Conservation (phyloP, 768 basidiomycete species). For the Russula compacta region DNA sequence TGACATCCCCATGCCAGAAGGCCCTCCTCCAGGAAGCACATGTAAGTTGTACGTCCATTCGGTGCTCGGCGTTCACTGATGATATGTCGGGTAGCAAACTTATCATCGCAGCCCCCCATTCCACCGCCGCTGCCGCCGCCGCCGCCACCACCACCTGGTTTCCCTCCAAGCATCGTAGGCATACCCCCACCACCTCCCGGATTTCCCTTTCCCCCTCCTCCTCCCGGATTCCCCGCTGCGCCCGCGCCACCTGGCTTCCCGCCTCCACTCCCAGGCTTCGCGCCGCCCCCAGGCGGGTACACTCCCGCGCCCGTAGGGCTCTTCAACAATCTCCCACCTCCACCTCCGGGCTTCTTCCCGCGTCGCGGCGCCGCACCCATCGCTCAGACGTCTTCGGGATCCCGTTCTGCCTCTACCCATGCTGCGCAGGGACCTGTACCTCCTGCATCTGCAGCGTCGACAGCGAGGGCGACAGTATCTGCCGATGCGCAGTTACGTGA, state of each 20-base stretch:
- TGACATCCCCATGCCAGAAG: constrained; percentile 57
- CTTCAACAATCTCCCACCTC: constrained; percentile 17
- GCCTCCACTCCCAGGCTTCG: constrained; percentile 24
- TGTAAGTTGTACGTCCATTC: constrained; percentile 19
- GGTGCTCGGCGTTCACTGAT: constrained; percentile 23
- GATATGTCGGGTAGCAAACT: constrained; percentile 19
- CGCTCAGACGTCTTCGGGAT: constrained; percentile 2
- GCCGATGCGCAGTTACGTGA: constrained; percentile 87
- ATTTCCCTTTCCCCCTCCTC: constrained; percentile 10
- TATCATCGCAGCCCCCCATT: constrained; percentile 20
- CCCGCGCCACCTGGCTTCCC: constrained; percentile 20
- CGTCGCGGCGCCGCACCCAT: constrained; percentile 31
- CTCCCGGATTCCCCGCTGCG: constrained; percentile 17
- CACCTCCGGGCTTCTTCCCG: constrained; percentile 49
- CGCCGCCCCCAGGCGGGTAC: constrained; percentile 22
- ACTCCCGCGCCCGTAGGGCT: constrained; percentile 27
- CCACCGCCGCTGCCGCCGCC: constrained; percentile 18
- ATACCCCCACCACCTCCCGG: constrained; percentile 10
- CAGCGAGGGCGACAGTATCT: constrained; percentile 71
- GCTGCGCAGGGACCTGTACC: constrained; percentile 29
- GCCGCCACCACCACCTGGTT: constrained; percentile 20
- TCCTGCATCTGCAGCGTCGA: constrained; percentile 30
- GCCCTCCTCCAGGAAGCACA: constrained; percentile 40
- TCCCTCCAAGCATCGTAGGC: constrained; percentile 18
- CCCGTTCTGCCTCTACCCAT: constrained; percentile 19